Conservation (phyloP, 2,329 filamentous ascomycete genomes). For the Huntiella savannae region DNA sequence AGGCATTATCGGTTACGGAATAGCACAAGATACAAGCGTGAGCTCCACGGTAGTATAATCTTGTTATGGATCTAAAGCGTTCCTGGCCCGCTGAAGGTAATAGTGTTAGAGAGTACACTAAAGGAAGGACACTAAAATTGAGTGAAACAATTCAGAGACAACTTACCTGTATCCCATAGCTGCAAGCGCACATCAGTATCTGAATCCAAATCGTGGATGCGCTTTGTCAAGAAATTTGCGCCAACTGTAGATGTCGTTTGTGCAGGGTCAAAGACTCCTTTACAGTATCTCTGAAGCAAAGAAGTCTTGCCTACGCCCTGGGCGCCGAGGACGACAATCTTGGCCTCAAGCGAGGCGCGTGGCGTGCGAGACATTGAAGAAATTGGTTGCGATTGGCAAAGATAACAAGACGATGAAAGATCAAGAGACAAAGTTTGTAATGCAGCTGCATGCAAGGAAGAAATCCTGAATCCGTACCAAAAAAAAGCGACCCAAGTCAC, state of each 20-base stretch:
- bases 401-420: too few species aligned
- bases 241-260: conserved; percentile 53
- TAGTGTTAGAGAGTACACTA: not conserved
- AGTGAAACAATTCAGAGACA: conserved; percentile 9
- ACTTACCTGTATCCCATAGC: conserved; percentile 74
- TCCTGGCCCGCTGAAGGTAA: conserved; percentile 55
- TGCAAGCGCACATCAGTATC: conserved; percentile 79
- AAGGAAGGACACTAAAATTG: conserved; percentile 1
- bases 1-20: conserved; percentile 70
- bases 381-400: not conserved
- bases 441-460: too few species aligned
- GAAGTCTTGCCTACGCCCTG: conserved; percentile 68
- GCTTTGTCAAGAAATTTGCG: conserved; percentile 62
- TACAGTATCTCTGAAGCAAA: conserved; percentile 57
- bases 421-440: too few species aligned
- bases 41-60: conserved; percentile 88
- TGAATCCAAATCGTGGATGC: conserved; percentile 63
- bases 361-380: not conserved
- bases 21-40: conserved; percentile 91
- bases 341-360: conserved; percentile 48
- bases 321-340: conserved; percentile 62
- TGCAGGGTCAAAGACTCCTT: conserved; percentile 48
- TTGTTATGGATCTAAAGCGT: conserved; percentile 82
- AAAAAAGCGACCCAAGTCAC: too few species aligned
- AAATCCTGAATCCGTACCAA: too few species aligned